A percentile compares a stretch with the other conserved stretches of the same genome.
Conservation (phyloP, 139 green algal genomes). For the Yamagishiella unicocca region DNA sequence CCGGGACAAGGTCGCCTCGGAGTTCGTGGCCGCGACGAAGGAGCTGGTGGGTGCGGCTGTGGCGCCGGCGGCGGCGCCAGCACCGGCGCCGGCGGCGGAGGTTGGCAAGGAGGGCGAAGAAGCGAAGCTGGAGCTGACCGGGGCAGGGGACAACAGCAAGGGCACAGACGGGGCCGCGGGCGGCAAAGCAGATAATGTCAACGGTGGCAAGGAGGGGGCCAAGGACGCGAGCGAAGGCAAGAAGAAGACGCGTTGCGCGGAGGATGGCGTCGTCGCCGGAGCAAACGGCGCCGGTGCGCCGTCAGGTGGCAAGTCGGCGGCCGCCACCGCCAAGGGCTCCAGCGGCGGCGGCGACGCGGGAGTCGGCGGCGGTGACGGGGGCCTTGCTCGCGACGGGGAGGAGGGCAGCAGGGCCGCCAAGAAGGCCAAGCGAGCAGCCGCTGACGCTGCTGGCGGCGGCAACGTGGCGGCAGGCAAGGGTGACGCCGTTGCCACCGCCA, state of each 20-base stretch:
- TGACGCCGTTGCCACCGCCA: no score
- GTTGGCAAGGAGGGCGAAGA: background rate
- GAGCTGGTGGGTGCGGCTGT: conserved; percentile 4
- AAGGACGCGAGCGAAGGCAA: background rate
- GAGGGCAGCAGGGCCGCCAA: background rate
- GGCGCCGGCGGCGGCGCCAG: background rate
- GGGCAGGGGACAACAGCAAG: no score
- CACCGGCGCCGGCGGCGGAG: background rate
- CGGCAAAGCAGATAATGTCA: background rate
- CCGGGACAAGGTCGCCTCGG: conserved; percentile 47
- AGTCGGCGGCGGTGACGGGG: background rate
- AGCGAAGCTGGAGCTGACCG: background rate
- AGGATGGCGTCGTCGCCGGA: background rate
- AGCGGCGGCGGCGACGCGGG: background rate
- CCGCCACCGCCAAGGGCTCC: background rate
- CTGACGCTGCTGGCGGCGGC: background rate
- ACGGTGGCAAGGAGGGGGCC: background rate
- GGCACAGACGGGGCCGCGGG: background rate
- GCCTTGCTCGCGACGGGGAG: no score
- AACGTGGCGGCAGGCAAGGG: background rate
- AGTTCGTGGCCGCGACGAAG: conserved; percentile 56
- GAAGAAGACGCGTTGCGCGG: background rate
- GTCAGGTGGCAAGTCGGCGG: background rate
- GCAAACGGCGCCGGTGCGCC: background rate
- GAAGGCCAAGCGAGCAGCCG: background rate